A percentile compares a stretch with the other conserved stretches of the same genome.
These are phyloP conservation scores for Detonula confervacea DNA, from an alignment of 352 stramenopile species.

Conservation along the genomic window DNA sequence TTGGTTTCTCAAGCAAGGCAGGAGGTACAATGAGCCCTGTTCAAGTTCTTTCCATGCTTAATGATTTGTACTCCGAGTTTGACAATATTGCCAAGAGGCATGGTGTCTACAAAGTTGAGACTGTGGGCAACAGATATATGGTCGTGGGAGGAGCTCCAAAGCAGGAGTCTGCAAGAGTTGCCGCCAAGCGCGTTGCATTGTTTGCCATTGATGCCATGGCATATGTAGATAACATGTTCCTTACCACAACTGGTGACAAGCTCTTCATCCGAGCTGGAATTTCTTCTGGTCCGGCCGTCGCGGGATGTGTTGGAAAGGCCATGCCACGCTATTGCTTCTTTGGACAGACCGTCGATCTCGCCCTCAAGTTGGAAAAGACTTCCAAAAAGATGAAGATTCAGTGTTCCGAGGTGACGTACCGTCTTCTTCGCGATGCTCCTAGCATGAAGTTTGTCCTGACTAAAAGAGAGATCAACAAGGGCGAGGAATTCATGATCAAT, in stretches of 20 bases:
- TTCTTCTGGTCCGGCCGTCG: conserved; percentile 26
- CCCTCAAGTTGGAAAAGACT: conserved; percentile 56
- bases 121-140: conserved; percentile 88
- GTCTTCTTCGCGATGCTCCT: conserved; percentile 50
- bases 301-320: conserved; percentile 1
- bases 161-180: conserved; percentile 80
- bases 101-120: too few relatives aligned
- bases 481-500: too few relatives aligned
- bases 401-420: conserved; percentile 37
- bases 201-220: conserved; percentile 61
- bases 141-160: conserved; percentile 88
- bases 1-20: too few relatives aligned
- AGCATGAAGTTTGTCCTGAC: conserved; percentile 35
- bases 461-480: too few relatives aligned
- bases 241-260: conserved; percentile 28
- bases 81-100: too few relatives aligned
- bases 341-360: conserved; percentile 62
- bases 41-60: too few relatives aligned
- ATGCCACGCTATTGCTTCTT: conserved; percentile 59
- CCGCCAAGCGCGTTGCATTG: conserved; percentile 53
- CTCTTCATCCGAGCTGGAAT: conserved; percentile 42
- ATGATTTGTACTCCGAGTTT: too few relatives aligned
- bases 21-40: too few relatives aligned
- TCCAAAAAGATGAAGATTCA: conserved; percentile 60
- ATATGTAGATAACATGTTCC: conserved; percentile 25